A percentile compares a stretch with the other conserved stretches of the same genome.
These are phyloP conservation scores for Ascodesmis nigricans DNA, from an alignment of 495 filamentous ascomycete species.

Conservation along the genomic window DNA sequence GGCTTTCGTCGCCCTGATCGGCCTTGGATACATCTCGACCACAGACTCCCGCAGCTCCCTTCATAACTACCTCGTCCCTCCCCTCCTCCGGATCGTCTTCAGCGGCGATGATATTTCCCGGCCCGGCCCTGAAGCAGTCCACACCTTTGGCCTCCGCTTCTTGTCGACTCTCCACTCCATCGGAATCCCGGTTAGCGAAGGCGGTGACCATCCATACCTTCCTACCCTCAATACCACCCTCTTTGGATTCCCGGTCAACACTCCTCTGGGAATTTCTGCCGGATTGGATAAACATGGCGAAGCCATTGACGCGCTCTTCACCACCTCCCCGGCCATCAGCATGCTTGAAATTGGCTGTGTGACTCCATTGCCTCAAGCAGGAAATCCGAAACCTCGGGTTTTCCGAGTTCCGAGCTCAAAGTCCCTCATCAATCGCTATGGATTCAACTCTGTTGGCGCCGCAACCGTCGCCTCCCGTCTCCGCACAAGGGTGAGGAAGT, in stretches of 20 bases:
- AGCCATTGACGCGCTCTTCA: slow-evolving; percentile 60
- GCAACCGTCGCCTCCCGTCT: slow-evolving; percentile 64
- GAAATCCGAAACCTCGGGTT: slow-evolving; percentile 69
- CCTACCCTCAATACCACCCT: slow-evolving; percentile 24
- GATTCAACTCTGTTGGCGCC: slow-evolving; percentile 75
- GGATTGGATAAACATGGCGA: slow-evolving; percentile 88
- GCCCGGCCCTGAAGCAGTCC: slow-evolving; percentile 70
- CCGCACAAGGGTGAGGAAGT: slow-evolving; percentile 52
- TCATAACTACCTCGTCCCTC: slow-evolving; percentile 63
- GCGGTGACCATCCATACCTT: slow-evolving; percentile 30
- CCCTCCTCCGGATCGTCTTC: slow-evolving; percentile 43
- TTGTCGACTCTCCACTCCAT: slow-evolving; percentile 47
- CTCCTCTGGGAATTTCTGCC: slow-evolving; percentile 78
- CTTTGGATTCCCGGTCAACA: slow-evolving; percentile 55
- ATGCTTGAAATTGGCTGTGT: slow-evolving; percentile 73
- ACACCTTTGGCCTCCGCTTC: slow-evolving; percentile 46
- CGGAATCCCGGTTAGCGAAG: slow-evolving; percentile 52
- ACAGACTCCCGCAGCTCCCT: slow-evolving; percentile 79
- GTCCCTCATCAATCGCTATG: slow-evolving; percentile 84
- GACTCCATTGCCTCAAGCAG: slow-evolving; percentile 63
- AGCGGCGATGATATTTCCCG: slow-evolving; percentile 16
- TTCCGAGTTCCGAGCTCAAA: slow-evolving; percentile 64
- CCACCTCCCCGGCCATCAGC: slow-evolving; percentile 47
- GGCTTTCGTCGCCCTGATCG: no score
- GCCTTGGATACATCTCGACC: slow-evolving; percentile 1